Conservation (phyloP, 495 filamentous ascomycete species). For the Xylaria grammica region DNA sequence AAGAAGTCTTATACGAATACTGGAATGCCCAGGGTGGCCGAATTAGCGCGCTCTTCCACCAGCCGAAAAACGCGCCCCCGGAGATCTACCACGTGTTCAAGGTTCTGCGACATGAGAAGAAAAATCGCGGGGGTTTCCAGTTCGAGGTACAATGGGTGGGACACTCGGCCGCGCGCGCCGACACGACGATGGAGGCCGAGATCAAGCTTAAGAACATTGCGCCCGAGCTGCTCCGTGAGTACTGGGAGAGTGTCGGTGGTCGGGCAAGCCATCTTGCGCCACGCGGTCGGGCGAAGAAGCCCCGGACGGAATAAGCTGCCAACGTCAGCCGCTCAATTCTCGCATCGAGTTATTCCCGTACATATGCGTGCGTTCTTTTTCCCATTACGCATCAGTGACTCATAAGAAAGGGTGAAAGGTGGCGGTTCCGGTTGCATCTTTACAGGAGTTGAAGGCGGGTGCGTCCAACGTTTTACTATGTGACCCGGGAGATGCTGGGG, state of each 20-base stretch:
- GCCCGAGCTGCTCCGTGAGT: slow-evolving; percentile 26
- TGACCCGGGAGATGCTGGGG: background rate
- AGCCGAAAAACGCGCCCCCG: slow-evolving; percentile 32
- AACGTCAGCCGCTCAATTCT: background rate
- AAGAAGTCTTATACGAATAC: slow-evolving; percentile 32
- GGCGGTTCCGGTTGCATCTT: slow-evolving; percentile 13
- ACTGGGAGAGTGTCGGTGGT: slow-evolving; percentile 36
- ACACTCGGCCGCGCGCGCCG: slow-evolving; percentile 29
- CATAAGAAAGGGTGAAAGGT: background rate
- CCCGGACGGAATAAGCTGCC: slow-evolving; percentile 22
- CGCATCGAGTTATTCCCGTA: background rate
- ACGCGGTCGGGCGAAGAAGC: slow-evolving; percentile 33
- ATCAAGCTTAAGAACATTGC: slow-evolving; percentile 32
- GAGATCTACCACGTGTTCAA: slow-evolving; percentile 36
- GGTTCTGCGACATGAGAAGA: slow-evolving; percentile 32
- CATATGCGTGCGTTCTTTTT: slow-evolving; percentile 4
- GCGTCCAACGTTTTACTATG: background rate
- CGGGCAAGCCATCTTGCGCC: slow-evolving; percentile 29
- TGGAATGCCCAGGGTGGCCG: slow-evolving; percentile 38
- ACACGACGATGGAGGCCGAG: slow-evolving; percentile 36
- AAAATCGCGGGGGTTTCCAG: slow-evolving; percentile 34
- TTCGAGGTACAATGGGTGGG: slow-evolving; percentile 42
- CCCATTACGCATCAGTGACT: background rate
- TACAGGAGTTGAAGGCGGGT: slow-evolving; percentile 13
- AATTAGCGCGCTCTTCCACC: slow-evolving; percentile 34